A percentile compares a stretch with the other conserved stretches of the same genome.
Evolutionary conservation across 1,284 basidiomycete genomes (phyloP).

Genomic region (Ganoderma sinense): DNA sequence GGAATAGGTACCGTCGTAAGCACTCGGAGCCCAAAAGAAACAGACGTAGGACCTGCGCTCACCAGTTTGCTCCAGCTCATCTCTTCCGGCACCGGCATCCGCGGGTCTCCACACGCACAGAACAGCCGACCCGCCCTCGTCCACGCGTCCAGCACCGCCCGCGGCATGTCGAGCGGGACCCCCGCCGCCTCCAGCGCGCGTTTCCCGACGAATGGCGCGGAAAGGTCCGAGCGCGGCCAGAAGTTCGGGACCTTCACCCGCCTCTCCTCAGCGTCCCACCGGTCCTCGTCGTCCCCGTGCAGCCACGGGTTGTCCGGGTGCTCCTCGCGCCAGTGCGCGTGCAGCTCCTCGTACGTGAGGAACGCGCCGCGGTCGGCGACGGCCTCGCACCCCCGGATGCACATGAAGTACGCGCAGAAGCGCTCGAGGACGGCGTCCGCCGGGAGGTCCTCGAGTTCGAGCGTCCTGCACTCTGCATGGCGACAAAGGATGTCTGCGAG

Average conservation of each 20-base stretch:
- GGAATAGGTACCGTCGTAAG: not conserved
- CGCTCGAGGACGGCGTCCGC: constrained; percentile 12
- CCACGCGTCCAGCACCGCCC: not conserved
- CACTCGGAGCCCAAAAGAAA: not conserved
- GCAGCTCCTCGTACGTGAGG: constrained; percentile 11
- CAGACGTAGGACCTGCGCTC: not conserved
- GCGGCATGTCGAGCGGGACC: constrained; percentile 5
- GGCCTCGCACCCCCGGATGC: not conserved
- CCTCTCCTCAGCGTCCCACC: too few relatives aligned
- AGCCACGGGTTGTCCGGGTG: constrained; percentile 8
- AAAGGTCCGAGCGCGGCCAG: not conserved
- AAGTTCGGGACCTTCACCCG: not conserved
- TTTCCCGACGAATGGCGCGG: not conserved
- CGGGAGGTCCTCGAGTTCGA: not conserved
- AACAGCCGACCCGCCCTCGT: constrained; percentile 11
- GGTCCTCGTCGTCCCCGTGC: not conserved
- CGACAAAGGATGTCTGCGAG: not conserved
- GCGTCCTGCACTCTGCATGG: not conserved
- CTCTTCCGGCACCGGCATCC: constrained; percentile 1
- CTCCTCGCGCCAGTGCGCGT: constrained; percentile 16
- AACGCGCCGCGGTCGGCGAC: not conserved
- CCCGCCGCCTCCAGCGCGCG: not conserved
- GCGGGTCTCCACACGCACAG: constrained; percentile 18
- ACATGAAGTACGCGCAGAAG: constrained; percentile 14
- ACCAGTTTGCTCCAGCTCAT: constrained; percentile 13